A percentile compares a stretch with the other conserved stretches of the same genome.
phyloP scores from a whole-genome alignment of 805 yeast species.

The Danielozyma ontarioensis region DNA sequence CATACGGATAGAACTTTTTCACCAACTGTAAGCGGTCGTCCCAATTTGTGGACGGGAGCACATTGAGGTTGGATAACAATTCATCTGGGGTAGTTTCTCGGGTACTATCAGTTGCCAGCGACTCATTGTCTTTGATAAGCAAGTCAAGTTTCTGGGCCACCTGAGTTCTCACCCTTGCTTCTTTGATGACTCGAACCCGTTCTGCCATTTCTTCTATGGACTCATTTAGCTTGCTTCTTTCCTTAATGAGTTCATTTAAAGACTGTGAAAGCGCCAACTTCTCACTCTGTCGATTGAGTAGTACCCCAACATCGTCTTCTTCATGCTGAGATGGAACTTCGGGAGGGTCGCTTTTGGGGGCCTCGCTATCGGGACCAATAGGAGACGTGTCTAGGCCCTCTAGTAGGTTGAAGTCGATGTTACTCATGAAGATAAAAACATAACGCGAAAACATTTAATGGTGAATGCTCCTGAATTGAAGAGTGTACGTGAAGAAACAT shows the following conservation, averaged over 20 bases:
- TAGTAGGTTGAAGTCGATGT: too few species aligned
- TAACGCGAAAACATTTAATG: slow-evolving; percentile 35
- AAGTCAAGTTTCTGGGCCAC: too few species aligned
- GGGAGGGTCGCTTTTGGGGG: slow-evolving; percentile 12
- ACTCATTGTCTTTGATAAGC: too few species aligned
- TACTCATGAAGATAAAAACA: too few species aligned
- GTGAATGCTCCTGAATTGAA: slow-evolving; percentile 61
- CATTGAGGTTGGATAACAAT: slow-evolving; percentile 22
- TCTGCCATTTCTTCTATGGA: slow-evolving; percentile 12
- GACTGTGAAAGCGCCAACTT: slow-evolving; percentile 10
- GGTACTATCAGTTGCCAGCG: too few species aligned
- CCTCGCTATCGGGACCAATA: slow-evolving; percentile 21
- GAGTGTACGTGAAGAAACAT: slow-evolving; percentile 34
- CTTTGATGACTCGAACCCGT: too few species aligned
- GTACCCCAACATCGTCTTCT: slow-evolving; percentile 5
- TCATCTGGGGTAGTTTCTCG: too few species aligned
- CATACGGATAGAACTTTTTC: slow-evolving; percentile 19
- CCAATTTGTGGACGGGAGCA: slow-evolving; percentile 34
- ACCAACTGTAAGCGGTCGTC: slow-evolving; percentile 17
- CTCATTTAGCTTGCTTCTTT: slow-evolving; percentile 10
- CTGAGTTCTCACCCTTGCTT: too few species aligned
- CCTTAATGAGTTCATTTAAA: slow-evolving; percentile 14
- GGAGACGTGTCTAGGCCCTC: too few species aligned
- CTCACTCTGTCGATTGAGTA: slow-evolving; percentile 9
- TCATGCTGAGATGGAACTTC: slow-evolving; percentile 3